Conservation (phyloP, 2,329 filamentous ascomycete species). For the Neoscytalidium dimidiatum region DNA sequence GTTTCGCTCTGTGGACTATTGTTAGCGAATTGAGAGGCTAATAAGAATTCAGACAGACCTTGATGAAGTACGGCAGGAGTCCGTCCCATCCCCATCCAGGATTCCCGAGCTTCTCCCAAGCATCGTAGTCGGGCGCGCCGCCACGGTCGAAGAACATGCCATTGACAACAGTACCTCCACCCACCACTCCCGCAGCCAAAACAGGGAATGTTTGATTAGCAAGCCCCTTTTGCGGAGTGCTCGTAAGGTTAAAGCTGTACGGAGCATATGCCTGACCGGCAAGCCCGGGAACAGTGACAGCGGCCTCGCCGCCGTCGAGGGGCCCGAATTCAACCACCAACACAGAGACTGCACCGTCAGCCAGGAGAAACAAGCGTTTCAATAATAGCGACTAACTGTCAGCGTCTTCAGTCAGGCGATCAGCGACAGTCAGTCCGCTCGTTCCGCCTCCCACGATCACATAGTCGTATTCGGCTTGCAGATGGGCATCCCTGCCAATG, state of each 20-base stretch:
- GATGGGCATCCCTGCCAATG: background rate
- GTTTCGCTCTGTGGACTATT: background rate
- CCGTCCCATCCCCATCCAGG: conserved; percentile 36
- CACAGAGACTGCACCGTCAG: conserved; percentile 14
- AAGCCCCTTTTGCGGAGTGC: conserved; percentile 35
- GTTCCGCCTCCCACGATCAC: conserved; percentile 19
- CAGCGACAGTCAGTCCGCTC: conserved; percentile 15
- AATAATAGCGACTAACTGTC: conserved; percentile 23
- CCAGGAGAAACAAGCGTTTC: too few species aligned
- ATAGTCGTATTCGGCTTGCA: conserved; percentile 10
- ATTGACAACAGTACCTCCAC: conserved; percentile 41
- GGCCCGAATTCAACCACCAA: conserved; percentile 33
- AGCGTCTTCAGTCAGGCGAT: conserved; percentile 15
- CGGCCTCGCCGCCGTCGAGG: conserved; percentile 28
- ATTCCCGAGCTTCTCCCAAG: conserved; percentile 34
- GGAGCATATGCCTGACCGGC: background rate
- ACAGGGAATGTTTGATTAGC: conserved; percentile 44
- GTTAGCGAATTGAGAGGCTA: background rate
- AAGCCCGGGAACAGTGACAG: background rate
- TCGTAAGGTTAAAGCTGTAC: conserved; percentile 27
- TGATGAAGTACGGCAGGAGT: conserved; percentile 25
- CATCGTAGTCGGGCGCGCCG: conserved; percentile 37
- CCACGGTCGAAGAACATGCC: conserved; percentile 42
- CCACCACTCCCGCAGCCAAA: conserved; percentile 36
- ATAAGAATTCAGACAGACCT: background rate